A percentile compares a stretch with the other conserved stretches of the same genome.
Evolutionary conservation across 192 early-diverging fungal species (phyloP).

Genomic region (Oehlia diaphana): DNA sequence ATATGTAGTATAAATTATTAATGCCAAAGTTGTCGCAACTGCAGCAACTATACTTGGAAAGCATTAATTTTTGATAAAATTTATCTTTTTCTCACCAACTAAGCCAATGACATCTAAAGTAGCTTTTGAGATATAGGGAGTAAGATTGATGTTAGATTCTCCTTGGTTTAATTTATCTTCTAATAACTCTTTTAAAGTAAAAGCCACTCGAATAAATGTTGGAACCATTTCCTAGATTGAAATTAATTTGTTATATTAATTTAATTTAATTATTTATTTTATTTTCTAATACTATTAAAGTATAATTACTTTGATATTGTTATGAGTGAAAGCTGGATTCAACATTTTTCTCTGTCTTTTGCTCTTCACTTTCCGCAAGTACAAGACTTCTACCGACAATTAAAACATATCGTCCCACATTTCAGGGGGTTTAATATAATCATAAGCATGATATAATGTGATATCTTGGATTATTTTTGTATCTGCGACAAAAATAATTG

Average conservation of each 20-base stretch:
- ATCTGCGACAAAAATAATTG: slow-evolving; percentile 47
- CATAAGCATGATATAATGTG: no score
- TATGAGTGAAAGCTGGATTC: slow-evolving; percentile 52
- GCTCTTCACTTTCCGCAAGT: slow-evolving; percentile 51
- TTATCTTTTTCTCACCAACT: slow-evolving; percentile 27
- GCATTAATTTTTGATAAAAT: no score
- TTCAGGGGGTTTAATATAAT: slow-evolving; percentile 39
- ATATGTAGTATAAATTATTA: no score
- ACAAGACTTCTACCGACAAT: slow-evolving; percentile 47
- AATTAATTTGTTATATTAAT: background rate
- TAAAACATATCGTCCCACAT: slow-evolving; percentile 31
- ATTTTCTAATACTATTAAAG: no score
- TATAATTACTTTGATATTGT: slow-evolving; percentile 44
- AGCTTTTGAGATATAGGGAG: slow-evolving; percentile 37
- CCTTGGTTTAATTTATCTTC: slow-evolving; percentile 27
- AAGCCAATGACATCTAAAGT: slow-evolving; percentile 51
- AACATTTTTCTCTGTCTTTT: slow-evolving; percentile 54
- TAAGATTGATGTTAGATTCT: slow-evolving; percentile 39
- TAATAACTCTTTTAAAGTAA: slow-evolving; percentile 38
- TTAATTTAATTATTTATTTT: no score
- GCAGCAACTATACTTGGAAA: background rate
- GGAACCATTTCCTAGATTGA: slow-evolving; percentile 16
- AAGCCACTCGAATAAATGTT: slow-evolving; percentile 36
- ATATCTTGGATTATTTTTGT: slow-evolving; percentile 46
- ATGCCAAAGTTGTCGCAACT: no score